A percentile compares a stretch with the other conserved stretches of the same genome.
phyloP scores from a whole-genome alignment of 164 flowering plant species.

The Taxillus chinensis region DNA sequence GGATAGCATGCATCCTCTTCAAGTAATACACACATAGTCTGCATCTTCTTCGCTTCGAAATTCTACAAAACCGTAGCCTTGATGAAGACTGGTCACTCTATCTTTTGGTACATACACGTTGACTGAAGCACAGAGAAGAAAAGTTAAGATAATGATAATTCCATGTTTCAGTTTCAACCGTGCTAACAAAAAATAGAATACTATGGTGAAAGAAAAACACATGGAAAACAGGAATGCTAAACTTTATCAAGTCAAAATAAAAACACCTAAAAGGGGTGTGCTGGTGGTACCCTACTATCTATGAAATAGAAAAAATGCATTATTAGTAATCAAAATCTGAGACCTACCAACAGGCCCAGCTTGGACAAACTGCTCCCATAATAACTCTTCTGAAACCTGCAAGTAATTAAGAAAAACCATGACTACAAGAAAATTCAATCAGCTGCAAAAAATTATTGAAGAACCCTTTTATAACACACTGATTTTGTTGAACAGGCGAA shows the following conservation, averaged over 20 bases:
- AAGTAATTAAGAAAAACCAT: conserved; percentile 1
- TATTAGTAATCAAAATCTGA: not conserved
- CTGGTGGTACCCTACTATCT: no score
- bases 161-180: no score
- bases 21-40: conserved; percentile 66
- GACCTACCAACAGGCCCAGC: conserved; percentile 96
- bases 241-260: no score
- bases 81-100: conserved; percentile 93
- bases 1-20: not conserved
- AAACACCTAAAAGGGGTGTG: no score
- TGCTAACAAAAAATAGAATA: no score
- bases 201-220: no score
- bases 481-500: no score
- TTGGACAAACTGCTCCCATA: conserved; percentile 97
- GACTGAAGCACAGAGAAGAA: conserved; percentile 33
- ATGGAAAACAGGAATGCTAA: no score
- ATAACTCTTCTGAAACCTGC: conserved; percentile 77
- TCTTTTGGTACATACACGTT: conserved; percentile 98
- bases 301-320: no score
- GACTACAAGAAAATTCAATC: not conserved
- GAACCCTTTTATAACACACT: not conserved
- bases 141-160: not conserved
- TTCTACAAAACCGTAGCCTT: conserved; percentile 97
- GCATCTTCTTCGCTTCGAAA: conserved; percentile 98
- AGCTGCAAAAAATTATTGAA: not conserved